A percentile compares a stretch with the other conserved stretches of the same genome.
Conservation (phyloP, 805 yeast genomes). For the Candida vaughaniae region DNA sequence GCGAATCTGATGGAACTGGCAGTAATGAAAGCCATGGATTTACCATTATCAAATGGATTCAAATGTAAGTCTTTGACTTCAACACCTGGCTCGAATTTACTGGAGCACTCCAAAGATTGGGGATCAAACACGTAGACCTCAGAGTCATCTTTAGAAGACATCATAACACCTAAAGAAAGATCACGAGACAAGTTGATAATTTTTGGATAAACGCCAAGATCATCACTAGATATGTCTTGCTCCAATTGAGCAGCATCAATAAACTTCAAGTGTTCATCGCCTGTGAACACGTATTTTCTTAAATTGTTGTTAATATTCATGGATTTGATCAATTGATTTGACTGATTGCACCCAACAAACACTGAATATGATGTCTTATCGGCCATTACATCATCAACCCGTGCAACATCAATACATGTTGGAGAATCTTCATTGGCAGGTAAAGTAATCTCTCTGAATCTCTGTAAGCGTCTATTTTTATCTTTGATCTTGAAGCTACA, state of each 20-base stretch:
- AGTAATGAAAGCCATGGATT: constrained; percentile 63
- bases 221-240: constrained; percentile 36
- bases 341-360: constrained; percentile 76
- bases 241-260: constrained; percentile 59
- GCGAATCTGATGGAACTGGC: constrained; percentile 49
- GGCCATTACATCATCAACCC: constrained; percentile 3
- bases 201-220: constrained; percentile 60
- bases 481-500: constrained; percentile 52
- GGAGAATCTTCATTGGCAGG: constrained; percentile 82
- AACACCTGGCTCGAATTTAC: constrained; percentile 56
- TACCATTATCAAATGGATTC: constrained; percentile 57
- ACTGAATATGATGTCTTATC: constrained; percentile 44
- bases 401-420: constrained; percentile 63
- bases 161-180: constrained; percentile 63
- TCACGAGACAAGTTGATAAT: constrained; percentile 56
- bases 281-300: constrained; percentile 59
- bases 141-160: constrained; percentile 67
- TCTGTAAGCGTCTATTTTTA: constrained; percentile 45
- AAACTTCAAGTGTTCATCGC: constrained; percentile 59
- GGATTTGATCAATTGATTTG: constrained; percentile 51
- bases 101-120: constrained; percentile 51
- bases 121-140: constrained; percentile 60
- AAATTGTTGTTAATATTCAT: constrained; percentile 68
- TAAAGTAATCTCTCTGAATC: constrained; percentile 60
- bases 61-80: constrained; percentile 62